A percentile compares a stretch with the other conserved stretches of the same genome.
Evolutionary conservation across 306 rosid genomes (phyloP).

Genomic region (Begonia loranthoides): DNA sequence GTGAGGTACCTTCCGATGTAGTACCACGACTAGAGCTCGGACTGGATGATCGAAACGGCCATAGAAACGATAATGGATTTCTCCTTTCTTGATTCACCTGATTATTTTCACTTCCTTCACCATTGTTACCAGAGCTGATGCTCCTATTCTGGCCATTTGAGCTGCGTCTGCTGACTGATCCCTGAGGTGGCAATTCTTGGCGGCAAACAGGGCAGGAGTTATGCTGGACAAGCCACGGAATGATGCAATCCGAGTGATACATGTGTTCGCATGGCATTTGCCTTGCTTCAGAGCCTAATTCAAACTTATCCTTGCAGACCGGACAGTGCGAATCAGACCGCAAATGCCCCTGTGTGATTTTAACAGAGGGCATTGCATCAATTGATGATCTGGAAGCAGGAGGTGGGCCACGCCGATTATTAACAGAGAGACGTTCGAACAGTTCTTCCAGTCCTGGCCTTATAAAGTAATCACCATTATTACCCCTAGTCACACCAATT

Average conservation of each 20-base stretch:
- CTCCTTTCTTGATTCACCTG: slow-evolving; percentile 9
- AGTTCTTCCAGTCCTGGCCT: slow-evolving; percentile 16
- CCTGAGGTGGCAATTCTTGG: slow-evolving; percentile 15
- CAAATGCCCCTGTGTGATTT: slow-evolving; percentile 12
- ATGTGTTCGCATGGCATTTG: slow-evolving; percentile 15
- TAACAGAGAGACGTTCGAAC: slow-evolving; percentile 10
- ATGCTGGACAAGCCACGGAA: slow-evolving; percentile 17
- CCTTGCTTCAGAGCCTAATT: slow-evolving; percentile 13
- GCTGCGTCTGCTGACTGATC: slow-evolving; percentile 3
- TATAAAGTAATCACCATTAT: slow-evolving; percentile 10
- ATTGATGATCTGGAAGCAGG: slow-evolving; percentile 14
- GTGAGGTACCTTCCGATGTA: slow-evolving; percentile 3
- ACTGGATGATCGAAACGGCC: slow-evolving; percentile 13
- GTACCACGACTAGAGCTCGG: slow-evolving; percentile 4
- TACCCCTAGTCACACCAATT: slow-evolving; percentile 7
- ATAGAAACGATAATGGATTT: slow-evolving; percentile 10
- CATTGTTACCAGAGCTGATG: neutral
- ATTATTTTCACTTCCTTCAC: neutral
- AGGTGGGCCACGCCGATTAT: slow-evolving; percentile 10
- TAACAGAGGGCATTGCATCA: slow-evolving; percentile 11
- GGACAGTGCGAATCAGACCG: slow-evolving; percentile 16
- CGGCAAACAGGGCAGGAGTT: slow-evolving; percentile 16
- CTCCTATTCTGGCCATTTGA: slow-evolving; percentile 2
- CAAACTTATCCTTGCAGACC: slow-evolving; percentile 15
- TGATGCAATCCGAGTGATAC: slow-evolving; percentile 15